Conservation (phyloP, 2,329 filamentous ascomycete genomes). For the Sarocladium brachiariae region DNA sequence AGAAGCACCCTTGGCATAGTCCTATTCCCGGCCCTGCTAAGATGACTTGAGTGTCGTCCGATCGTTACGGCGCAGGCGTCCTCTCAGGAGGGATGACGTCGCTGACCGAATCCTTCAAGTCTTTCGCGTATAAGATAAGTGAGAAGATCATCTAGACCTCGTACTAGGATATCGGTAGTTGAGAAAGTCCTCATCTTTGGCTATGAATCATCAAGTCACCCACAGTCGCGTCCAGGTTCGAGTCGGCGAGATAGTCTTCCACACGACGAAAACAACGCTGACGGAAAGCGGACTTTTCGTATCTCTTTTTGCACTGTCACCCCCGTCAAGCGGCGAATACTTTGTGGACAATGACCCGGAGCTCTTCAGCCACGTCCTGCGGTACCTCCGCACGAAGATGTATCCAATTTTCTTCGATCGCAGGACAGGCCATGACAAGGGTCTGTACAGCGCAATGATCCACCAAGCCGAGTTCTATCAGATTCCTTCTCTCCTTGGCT, state of each 20-base stretch:
- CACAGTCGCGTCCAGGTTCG: constrained; percentile 13
- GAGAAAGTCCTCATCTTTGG: not conserved
- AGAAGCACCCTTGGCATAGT: not conserved
- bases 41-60: not conserved
- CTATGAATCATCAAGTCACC: not conserved
- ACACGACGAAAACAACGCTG: constrained; percentile 15
- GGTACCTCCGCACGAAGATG: constrained; percentile 25
- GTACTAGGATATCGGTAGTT: too few species aligned
- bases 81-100: too few species aligned
- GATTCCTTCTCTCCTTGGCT: constrained; percentile 18
- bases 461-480: constrained; percentile 27
- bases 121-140: too few species aligned
- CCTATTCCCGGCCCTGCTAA: not conserved
- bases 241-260: constrained; percentile 15
- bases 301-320: constrained; percentile 10
- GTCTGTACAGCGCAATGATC: constrained; percentile 26
- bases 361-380: constrained; percentile 28
- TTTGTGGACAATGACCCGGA: constrained; percentile 31
- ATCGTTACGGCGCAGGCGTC: not conserved
- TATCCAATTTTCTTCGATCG: constrained; percentile 28
- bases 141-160: too few species aligned
- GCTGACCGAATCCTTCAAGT: too few species aligned
- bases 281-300: constrained; percentile 14
- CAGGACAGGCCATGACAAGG: constrained; percentile 24
- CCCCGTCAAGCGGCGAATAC: constrained; percentile 20